Evolutionary conservation across 352 stramenopile species (phyloP), one percentile per base, ranked within the genome.

Genomic region (Globisporangium mamillatum): DNA sequence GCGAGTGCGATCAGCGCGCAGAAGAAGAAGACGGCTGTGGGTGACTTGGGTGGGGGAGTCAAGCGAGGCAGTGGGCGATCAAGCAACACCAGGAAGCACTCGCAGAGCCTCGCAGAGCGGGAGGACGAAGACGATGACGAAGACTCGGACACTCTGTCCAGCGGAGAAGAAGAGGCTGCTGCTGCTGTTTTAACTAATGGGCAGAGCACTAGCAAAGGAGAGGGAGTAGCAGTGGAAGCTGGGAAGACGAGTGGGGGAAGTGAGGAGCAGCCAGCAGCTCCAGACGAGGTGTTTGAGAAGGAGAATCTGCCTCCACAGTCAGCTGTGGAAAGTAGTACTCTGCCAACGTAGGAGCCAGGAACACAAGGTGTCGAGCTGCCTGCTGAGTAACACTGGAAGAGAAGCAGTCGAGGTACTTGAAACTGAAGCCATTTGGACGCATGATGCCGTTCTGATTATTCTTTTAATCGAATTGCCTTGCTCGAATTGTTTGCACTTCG

Each of bases 1-100:
- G 75, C 79, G 20, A 80, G 72, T 56, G 83, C 78, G 0, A 87
- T 91, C 66, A 83, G 78, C 41, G 73, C 71, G 2, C 64, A 69
- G 29, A 64, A 69, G 27, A 64, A 64, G 56, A 69, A 54, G 29
- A 57, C 18, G 25, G 18, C 46, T 1, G 7, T 6, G 20, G n/a
- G 18, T 24, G 38, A 16, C 46, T 41, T 4, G 6, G 27, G 14
- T 27, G 29, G 18, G 0, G 27, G 27, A 20, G n/a, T 12, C 6
- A 58, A 57, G 29, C 57, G 48, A 24, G 16, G 58, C 54, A 41
- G 72, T 50, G 29, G 29, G 29, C 41, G 41, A 50, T 50, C 41
- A 62, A n/a, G 29, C 56, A 36, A 18, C 5, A 1, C 4, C 24
- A 34, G 53, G 16, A 59, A 59, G 14, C 18, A 34, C 9, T 59